These are phyloP conservation scores for Penicillium ochrochloron DNA, from an alignment of 495 filamentous ascomycete species.

Conservation along the genomic window DNA sequence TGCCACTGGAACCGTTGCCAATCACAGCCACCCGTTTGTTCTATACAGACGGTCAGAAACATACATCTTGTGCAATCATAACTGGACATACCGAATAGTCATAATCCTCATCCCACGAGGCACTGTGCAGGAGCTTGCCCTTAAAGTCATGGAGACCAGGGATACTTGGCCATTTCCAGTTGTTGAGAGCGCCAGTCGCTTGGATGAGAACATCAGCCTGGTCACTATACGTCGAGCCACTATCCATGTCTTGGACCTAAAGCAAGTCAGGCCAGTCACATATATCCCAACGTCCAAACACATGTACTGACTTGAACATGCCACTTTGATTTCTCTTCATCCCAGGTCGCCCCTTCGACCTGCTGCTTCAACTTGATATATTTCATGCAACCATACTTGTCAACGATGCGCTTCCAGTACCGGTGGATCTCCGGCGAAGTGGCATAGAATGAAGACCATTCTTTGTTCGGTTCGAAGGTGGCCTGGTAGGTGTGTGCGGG, in stretches of 20 bases:
- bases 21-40: slow-evolving; percentile 58
- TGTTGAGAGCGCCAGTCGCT: slow-evolving; percentile 60
- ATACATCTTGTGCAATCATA: not conserved
- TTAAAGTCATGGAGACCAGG: slow-evolving; percentile 57
- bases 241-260: slow-evolving; percentile 47
- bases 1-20: slow-evolving; percentile 55
- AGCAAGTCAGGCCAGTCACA: not conserved
- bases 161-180: slow-evolving; percentile 60
- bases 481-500: slow-evolving; percentile 56
- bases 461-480: slow-evolving; percentile 57
- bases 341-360: slow-evolving; percentile 45
- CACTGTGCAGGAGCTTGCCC: slow-evolving; percentile 60
- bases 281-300: not conserved
- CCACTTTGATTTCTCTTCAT: slow-evolving; percentile 51
- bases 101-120: slow-evolving; percentile 51
- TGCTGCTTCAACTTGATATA: slow-evolving; percentile 47
- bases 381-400: slow-evolving; percentile 48
- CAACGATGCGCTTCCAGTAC: slow-evolving; percentile 55
- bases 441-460: slow-evolving; percentile 65
- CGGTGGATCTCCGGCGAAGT: slow-evolving; percentile 59
- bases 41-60: slow-evolving; percentile 32
- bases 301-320: slow-evolving; percentile 39
- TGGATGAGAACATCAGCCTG: slow-evolving; percentile 61
- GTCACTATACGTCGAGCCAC: slow-evolving; percentile 44
- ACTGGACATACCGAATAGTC: slow-evolving; percentile 34